phyloP scores from a whole-genome alignment of 225 moss, liverwort and hornwort genomes.

The Asterella californica region DNA sequence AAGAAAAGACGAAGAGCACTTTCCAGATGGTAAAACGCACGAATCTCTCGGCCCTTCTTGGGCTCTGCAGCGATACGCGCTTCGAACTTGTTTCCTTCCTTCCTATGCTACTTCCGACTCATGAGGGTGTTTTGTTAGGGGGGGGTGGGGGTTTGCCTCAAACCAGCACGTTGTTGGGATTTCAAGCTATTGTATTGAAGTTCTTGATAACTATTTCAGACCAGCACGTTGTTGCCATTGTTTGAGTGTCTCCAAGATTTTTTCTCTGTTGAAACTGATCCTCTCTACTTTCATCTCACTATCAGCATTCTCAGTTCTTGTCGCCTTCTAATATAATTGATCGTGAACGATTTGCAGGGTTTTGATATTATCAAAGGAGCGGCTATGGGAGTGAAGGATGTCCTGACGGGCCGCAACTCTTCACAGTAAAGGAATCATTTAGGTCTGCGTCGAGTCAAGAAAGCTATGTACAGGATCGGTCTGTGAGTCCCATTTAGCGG shows the following conservation, averaged over 20 bases:
- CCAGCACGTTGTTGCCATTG: no score
- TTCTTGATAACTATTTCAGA: no score
- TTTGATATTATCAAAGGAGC: conserved; percentile 11
- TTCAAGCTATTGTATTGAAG: no score
- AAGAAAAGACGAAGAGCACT: not conserved
- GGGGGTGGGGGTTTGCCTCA: no score
- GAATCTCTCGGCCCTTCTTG: not conserved
- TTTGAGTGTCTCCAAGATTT: no score
- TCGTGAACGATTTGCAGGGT: not conserved
- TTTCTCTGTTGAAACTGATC: no score
- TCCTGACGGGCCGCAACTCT: not conserved
- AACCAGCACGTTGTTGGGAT: no score
- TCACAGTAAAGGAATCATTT: not conserved
- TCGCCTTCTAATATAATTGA: not conserved
- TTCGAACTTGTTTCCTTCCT: no score
- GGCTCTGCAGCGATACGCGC: no score
- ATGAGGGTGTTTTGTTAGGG: no score
- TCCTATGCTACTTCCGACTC: no score
- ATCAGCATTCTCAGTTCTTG: not conserved
- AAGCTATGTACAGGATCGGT: not conserved
- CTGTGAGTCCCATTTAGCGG: not conserved
- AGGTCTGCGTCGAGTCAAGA: not conserved
- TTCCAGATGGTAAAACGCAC: not conserved
- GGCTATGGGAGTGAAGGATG: conserved; percentile 9
- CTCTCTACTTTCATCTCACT: not conserved